Evolutionary conservation across 352 stramenopile species (phyloP), one percentile per base, ranked within the genome.

Genomic region (Blastocystis sp.): DNA sequence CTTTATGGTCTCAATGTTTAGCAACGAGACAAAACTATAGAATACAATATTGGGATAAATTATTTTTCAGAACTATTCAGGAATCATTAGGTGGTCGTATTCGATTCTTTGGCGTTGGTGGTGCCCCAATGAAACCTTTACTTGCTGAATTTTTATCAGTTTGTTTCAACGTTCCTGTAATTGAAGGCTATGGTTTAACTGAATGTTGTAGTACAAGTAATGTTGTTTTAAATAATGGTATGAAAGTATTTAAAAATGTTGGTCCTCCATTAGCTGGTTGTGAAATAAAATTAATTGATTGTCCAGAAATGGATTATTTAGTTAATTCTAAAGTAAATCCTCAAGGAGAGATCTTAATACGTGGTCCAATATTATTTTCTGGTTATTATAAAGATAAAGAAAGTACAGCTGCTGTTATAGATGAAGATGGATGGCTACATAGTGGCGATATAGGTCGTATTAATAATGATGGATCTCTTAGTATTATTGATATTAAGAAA

Each of bases 351-450:
- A 68, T 83, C 40, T 47, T 71, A 34, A 58, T 83, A 9, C 80
- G 75, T 36, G 83, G 84, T 5, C 70, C 71, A 2, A 71, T 78
- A 42, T 65, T 93, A n/a, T 84, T 87, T 58, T 58, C 62, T 27
- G 86, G 86, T 4, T 96, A 95, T 72, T 92, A 93, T 72, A 93
- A 91, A 67, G 80, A 94, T 67, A 70, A 74, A 2, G 80, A 88
- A 59, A 81, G 85, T 37, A 95, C 87, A 0, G 65, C 67, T 0
- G 80, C 92, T 55, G 82, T 77, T 1, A 76, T 95, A 24, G 82
- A 93, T 55, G 69, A 72, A 16, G 81, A 84, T 27, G 86, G 86
- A 2, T 96, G 82, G 80, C 94, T 96, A 66, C 82, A 94, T 71
- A 95, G 86, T 0, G 89, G 89, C 9, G 89, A 95, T 74, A 80